phyloP scores from a whole-genome alignment of 148 eudicot species.

The Nepenthes gracilis region DNA sequence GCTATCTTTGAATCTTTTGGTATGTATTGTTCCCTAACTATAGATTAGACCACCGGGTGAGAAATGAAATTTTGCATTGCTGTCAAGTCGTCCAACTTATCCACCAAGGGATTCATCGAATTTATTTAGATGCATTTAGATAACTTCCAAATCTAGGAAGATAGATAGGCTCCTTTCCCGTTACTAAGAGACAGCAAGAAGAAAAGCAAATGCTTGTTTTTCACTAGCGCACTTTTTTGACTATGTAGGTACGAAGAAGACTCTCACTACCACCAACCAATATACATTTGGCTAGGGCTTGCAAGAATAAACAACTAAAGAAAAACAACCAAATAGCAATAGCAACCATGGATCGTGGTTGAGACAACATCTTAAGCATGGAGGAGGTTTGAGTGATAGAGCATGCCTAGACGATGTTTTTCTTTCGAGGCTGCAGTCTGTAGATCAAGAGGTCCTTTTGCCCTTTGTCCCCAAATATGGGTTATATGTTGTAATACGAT shows the following conservation, averaged over 20 bases:
- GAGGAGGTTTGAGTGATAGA: conserved; percentile 7
- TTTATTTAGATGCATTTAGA: conserved; percentile 1
- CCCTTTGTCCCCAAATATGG: conserved; percentile 11
- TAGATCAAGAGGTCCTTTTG: conserved; percentile 13
- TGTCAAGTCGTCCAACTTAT: background rate
- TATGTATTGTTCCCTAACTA: conserved; percentile 12
- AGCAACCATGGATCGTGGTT: conserved; percentile 17
- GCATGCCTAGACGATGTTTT: background rate
- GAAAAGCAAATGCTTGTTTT: conserved; percentile 5
- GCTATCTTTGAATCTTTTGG: conserved; percentile 5
- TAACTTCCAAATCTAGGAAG: conserved; percentile 13
- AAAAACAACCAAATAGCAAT: conserved; percentile 6
- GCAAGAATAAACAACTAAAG: conserved; percentile 17
- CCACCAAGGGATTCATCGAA: background rate
- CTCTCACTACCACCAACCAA: background rate
- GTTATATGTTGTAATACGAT: conserved; percentile 13
- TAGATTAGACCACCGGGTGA: conserved; percentile 7
- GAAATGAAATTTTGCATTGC: conserved; percentile 1
- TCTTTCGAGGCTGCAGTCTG: background rate
- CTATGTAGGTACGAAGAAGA: background rate
- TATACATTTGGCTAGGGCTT: conserved; percentile 17
- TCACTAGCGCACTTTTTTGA: conserved; percentile 2
- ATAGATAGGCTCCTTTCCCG: conserved; percentile 12
- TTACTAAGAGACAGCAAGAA: conserved; percentile 9
- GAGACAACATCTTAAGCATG: conserved; percentile 4